Evolutionary conservation across 23 red algal genomes (phyloP).

Genomic region (Gracilaria caudata): DNA sequence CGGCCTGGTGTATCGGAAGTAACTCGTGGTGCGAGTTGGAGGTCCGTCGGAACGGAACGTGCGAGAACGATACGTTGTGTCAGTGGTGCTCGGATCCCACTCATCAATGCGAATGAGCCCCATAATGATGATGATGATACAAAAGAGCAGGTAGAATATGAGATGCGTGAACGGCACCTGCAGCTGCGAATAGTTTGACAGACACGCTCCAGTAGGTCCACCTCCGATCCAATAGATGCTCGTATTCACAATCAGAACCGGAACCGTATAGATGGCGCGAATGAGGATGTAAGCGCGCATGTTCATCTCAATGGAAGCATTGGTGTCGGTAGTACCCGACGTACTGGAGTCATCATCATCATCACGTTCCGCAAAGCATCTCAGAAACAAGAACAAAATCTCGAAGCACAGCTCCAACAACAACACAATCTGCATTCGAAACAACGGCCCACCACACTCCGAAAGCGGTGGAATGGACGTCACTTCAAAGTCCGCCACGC

Average conservation of each 20-base stretch:
- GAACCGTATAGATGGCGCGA: slow-evolving; percentile 42
- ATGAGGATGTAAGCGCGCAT: slow-evolving; percentile 27
- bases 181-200: slow-evolving; percentile 31
- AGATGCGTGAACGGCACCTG: slow-evolving; percentile 32
- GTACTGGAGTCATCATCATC: slow-evolving; percentile 6
- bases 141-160: slow-evolving; percentile 30
- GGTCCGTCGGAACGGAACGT: slow-evolving; percentile 8
- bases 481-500: not conserved
- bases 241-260: slow-evolving; percentile 46
- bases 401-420: slow-evolving; percentile 55
- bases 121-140: slow-evolving; percentile 19
- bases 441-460: slow-evolving; percentile 29
- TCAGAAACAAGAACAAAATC: slow-evolving; percentile 41
- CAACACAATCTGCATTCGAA: slow-evolving; percentile 55
- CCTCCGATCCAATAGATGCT: slow-evolving; percentile 54
- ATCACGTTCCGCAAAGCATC: slow-evolving; percentile 21
- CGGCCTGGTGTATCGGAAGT: slow-evolving; percentile 16
- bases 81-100: slow-evolving; percentile 13
- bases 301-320: slow-evolving; percentile 17
- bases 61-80: slow-evolving; percentile 11
- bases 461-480: slow-evolving; percentile 1
- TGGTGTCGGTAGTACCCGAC: not conserved
- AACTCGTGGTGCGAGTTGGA: slow-evolving; percentile 40
- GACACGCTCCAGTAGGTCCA: slow-evolving; percentile 37
- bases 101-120: slow-evolving; percentile 15